Evolutionary conservation across 2,329 filamentous ascomycete genomes (phyloP), one percentile per base, ranked within the genome.

Genomic region (Sclerotiophoma versabilis): DNA sequence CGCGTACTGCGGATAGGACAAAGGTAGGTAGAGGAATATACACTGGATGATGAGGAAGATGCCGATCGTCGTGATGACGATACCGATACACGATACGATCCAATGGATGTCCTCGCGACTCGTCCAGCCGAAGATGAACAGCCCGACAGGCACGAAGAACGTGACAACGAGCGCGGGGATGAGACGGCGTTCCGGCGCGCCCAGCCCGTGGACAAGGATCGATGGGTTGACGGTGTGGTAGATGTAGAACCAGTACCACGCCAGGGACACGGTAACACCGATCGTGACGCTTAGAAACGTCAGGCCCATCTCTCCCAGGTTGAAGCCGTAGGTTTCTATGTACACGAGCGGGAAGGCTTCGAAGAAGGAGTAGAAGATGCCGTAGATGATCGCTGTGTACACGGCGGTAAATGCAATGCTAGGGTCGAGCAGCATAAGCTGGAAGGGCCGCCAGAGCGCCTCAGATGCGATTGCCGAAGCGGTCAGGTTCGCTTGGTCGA

Each of bases 281-380:
- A 95, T 78, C 2, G 91, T 91, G 30, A 95, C 75, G 10, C 89
- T 89, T 54, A 95, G 91, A 75, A 96, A 96, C 83, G 93, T 93
- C 3, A 96, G 81, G 29, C 91, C 91, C 0, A 90, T 90, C 43
- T 81, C 86, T 38, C 89, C 84, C 26, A 90, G 82, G 8, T 83
- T 86, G 76, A 89, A 96, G 2, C 87, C 87, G 76, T 96, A 96
- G 59, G 90, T 88, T 72, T 84, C 80, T 60, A 89, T 82, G 77
- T 90, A 96, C 53, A 96, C 81, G 48, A 86, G 75, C 0, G 82
- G 82, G 59, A 75, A 79, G 9, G 87, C 87, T 54, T 90, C 81
- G 77, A 90, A 90, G 79, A 90, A 90, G 83, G 89, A 88, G 80
- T 90, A 90, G 39, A 89, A 80, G 5, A 90, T 80, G 8, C 87